Percentiles rank a stretch among this genome's conserved stretches.
These are phyloP conservation scores for Niebla homalea DNA, from an alignment of 495 filamentous ascomycete genomes.

Conservation along the genomic window DNA sequence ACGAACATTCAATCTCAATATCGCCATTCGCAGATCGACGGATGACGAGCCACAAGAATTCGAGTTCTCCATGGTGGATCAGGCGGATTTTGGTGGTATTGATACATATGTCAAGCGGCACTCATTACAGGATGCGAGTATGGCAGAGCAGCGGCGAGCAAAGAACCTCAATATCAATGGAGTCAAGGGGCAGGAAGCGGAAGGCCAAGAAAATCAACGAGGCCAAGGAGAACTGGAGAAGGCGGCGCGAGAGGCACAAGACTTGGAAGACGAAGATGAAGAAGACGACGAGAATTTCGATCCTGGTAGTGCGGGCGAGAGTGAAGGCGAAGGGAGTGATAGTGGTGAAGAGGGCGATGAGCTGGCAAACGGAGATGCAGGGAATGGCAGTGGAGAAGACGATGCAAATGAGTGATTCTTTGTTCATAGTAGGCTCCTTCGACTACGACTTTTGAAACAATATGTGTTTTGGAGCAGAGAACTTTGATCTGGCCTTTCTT, in stretches of 20 bases:
- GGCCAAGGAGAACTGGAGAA: constrained; percentile 47
- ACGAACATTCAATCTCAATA: constrained; percentile 83
- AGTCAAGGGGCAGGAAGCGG: constrained; percentile 29
- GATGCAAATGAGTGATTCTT: constrained; percentile 2
- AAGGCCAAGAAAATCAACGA: constrained; percentile 18
- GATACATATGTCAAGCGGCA: constrained; percentile 73
- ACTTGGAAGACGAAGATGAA: constrained; percentile 18
- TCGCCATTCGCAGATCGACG: constrained; percentile 38
- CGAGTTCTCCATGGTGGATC: constrained; percentile 78
- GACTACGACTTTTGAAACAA: too few species aligned
- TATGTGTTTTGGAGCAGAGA: too few species aligned
- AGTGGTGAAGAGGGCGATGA: constrained; percentile 15
- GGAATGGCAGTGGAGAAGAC: constrained; percentile 23
- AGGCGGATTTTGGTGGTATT: constrained; percentile 72
- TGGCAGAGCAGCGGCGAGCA: constrained; percentile 78
- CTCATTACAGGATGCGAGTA: constrained; percentile 74
- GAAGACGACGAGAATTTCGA: constrained; percentile 19
- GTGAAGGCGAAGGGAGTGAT: constrained; percentile 22
- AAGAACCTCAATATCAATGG: constrained; percentile 64
- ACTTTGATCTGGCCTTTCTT: too few species aligned
- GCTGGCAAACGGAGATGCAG: constrained; percentile 16
- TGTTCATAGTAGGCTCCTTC: not conserved
- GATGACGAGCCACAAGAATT: constrained; percentile 48
- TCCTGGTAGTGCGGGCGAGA: constrained; percentile 19
- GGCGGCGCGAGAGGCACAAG: constrained; percentile 49